Conservation (phyloP, 768 basidiomycete genomes). For the Terana coerulea region DNA sequence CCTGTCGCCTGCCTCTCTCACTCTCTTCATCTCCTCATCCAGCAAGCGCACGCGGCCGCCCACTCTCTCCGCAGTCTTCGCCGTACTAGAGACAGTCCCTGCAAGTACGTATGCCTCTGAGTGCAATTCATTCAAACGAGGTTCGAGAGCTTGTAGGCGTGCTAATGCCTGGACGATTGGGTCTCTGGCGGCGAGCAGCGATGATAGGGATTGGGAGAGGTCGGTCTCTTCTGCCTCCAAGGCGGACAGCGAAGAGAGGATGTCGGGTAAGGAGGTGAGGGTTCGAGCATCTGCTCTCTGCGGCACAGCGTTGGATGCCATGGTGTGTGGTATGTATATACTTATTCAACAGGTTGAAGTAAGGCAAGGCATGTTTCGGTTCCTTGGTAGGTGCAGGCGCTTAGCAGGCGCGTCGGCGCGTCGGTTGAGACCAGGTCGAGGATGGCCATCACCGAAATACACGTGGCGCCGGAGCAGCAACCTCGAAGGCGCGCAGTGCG, state of each 20-base stretch:
- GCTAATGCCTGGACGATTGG: conserved; percentile 60
- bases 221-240: conserved; percentile 76
- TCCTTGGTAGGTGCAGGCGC: too few species aligned
- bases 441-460: too few species aligned
- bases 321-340: too few species aligned
- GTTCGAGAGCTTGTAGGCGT: conserved; percentile 56
- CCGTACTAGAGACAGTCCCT: conserved; percentile 63
- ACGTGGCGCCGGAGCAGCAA: too few species aligned
- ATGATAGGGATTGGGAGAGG: conserved; percentile 68
- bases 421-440: too few species aligned
- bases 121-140: conserved; percentile 60
- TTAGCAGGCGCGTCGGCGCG: too few species aligned
- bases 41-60: conserved; percentile 86
- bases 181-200: conserved; percentile 63
- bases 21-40: conserved; percentile 91
- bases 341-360: too few species aligned
- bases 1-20: conserved; percentile 86
- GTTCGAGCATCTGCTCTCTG: conserved; percentile 22
- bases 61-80: conserved; percentile 79
- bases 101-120: conserved; percentile 52
- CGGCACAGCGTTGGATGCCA: too few species aligned
- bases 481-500: too few species aligned
- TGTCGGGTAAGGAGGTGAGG: conserved; percentile 63
- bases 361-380: too few species aligned
- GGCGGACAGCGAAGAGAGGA: conserved; percentile 69